phyloP scores from a whole-genome alignment of 306 rosid species.

The Pterocarpus santalinus region DNA sequence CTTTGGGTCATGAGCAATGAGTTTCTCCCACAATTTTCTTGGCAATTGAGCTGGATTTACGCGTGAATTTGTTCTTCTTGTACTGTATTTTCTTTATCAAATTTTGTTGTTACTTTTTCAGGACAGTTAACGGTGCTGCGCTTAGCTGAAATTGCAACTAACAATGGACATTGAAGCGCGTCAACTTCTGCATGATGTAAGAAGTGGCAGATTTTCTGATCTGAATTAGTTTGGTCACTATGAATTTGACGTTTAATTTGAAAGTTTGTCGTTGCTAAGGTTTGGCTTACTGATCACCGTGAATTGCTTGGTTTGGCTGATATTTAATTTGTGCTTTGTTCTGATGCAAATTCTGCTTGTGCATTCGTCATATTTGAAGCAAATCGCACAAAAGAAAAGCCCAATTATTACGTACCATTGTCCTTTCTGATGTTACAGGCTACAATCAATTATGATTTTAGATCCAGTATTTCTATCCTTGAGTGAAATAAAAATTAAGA shows the following conservation, averaged over 20 bases:
- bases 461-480: conserved; percentile 10
- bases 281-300: conserved; percentile 20
- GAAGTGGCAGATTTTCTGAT: conserved; percentile 34
- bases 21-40: conserved; percentile 6
- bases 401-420: background rate
- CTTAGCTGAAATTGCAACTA: conserved; percentile 37
- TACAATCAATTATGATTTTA: conserved; percentile 28
- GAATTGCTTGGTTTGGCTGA: conserved; percentile 24
- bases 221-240: conserved; percentile 16
- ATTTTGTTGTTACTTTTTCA: conserved; percentile 38
- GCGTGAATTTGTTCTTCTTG: conserved; percentile 26
- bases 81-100: background rate
- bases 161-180: conserved; percentile 52
- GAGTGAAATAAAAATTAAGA: conserved; percentile 7
- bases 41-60: conserved; percentile 13
- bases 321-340: conserved; percentile 25
- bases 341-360: conserved; percentile 26
- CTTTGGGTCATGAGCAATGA: conserved; percentile 17
- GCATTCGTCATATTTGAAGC: background rate
- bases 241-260: background rate
- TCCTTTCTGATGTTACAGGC: background rate
- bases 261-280: conserved; percentile 20
- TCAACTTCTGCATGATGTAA: conserved; percentile 61
- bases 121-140: conserved; percentile 40
- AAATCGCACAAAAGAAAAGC: background rate